A percentile compares a stretch with the other conserved stretches of the same genome.
Evolutionary conservation across 495 filamentous ascomycete genomes (phyloP).

Genomic region (Penicillium psychrofluorescens): DNA sequence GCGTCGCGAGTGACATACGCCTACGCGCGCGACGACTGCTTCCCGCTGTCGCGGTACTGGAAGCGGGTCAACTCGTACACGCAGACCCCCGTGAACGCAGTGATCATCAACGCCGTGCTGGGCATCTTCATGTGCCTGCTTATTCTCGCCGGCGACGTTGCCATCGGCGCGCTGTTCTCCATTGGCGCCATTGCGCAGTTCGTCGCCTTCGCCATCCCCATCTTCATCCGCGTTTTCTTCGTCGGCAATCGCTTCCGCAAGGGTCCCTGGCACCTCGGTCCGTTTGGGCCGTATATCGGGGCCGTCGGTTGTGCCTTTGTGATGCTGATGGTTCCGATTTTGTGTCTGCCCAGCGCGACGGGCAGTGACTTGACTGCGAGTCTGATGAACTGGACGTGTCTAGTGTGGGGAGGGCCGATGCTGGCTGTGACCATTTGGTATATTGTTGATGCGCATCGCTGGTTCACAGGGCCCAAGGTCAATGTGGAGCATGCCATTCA

Average conservation of each 20-base stretch:
- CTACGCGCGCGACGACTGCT: constrained; percentile 73
- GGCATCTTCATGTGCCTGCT: constrained; percentile 60
- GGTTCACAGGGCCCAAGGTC: constrained; percentile 72
- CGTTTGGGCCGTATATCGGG: constrained; percentile 56
- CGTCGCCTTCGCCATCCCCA: constrained; percentile 67
- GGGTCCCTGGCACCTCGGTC: constrained; percentile 70
- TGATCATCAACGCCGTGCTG: constrained; percentile 62
- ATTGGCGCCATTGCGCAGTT: constrained; percentile 72
- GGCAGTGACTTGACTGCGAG: constrained; percentile 50
- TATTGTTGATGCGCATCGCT: constrained; percentile 59
- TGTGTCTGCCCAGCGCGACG: constrained; percentile 59
- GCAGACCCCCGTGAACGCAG: constrained; percentile 69
- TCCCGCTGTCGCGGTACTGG: constrained; percentile 57
- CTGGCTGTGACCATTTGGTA: constrained; percentile 59
- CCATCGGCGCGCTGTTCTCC: constrained; percentile 68
- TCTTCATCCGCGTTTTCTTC: constrained; percentile 68
- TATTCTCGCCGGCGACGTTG: constrained; percentile 58
- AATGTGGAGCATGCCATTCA: constrained; percentile 41
- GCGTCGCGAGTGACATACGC: constrained; percentile 74
- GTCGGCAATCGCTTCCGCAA: constrained; percentile 62
- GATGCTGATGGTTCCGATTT: constrained; percentile 64
- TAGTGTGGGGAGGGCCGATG: constrained; percentile 70
- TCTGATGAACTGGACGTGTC: constrained; percentile 69
- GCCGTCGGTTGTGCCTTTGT: constrained; percentile 55
- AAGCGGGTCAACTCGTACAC: constrained; percentile 62